phyloP scores from a whole-genome alignment of 2,329 filamentous ascomycete genomes.

The Ascomycota sp. region DNA sequence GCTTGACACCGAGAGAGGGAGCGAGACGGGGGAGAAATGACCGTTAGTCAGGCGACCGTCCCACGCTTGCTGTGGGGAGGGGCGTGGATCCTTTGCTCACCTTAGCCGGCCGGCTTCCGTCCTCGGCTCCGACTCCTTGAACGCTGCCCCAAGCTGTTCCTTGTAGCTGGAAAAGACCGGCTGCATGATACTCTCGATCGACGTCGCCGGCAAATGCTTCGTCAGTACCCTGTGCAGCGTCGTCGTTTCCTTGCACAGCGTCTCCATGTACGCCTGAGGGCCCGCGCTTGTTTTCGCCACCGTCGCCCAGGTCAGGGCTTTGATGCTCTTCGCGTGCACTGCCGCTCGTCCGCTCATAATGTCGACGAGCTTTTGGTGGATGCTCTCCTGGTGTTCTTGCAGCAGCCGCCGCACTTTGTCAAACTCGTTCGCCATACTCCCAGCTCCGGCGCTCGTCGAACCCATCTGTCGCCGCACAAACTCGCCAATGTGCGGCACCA shows the following conservation, averaged over 20 bases:
- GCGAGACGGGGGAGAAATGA: background rate
- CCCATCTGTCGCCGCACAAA: slow-evolving; percentile 60
- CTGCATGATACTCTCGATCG: slow-evolving; percentile 62
- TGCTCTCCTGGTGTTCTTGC: slow-evolving; percentile 75
- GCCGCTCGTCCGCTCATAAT: slow-evolving; percentile 67
- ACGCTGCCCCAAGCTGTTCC: slow-evolving; percentile 52
- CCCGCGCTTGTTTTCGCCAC: slow-evolving; percentile 10
- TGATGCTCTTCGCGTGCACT: slow-evolving; percentile 53
- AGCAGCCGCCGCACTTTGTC: slow-evolving; percentile 66
- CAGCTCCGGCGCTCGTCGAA: slow-evolving; percentile 26
- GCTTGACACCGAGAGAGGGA: slow-evolving; percentile 18
- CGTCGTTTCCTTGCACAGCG: slow-evolving; percentile 61
- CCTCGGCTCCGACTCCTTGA: slow-evolving; percentile 40
- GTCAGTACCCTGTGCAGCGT: slow-evolving; percentile 65
- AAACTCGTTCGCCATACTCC: slow-evolving; percentile 54
- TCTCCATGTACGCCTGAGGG: slow-evolving; percentile 62
- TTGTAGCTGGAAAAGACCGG: slow-evolving; percentile 67
- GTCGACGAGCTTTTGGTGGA: slow-evolving; percentile 80
- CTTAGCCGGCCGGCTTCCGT: slow-evolving; percentile 47
- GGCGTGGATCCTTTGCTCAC: slow-evolving; percentile 21
- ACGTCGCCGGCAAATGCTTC: slow-evolving; percentile 57
- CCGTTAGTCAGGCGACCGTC: background rate
- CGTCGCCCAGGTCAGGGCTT: slow-evolving; percentile 50
- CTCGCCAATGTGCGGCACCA: slow-evolving; percentile 78
- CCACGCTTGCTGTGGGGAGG: background rate